Percentiles rank a stretch among this genome's conserved stretches.
These are phyloP conservation scores for Trichoderma sp. DNA, from an alignment of 2,329 filamentous ascomycete species.

Conservation along the genomic window DNA sequence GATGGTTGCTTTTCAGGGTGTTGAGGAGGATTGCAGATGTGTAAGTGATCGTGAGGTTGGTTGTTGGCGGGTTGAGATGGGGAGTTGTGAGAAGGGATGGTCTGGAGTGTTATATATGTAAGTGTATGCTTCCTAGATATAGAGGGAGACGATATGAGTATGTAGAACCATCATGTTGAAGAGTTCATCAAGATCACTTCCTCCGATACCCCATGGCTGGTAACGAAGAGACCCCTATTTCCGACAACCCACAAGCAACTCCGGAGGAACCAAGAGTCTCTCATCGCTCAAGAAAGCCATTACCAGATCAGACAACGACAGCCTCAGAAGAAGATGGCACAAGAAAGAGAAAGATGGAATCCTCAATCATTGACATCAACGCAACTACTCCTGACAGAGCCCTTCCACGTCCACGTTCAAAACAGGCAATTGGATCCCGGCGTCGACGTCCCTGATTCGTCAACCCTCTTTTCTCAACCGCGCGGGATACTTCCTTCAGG, in stretches of 20 bases:
- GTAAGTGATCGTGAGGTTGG: not conserved
- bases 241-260: not conserved
- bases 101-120: not conserved
- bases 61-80: not conserved
- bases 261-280: not conserved
- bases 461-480: not conserved
- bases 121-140: not conserved
- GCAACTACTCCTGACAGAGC: not conserved
- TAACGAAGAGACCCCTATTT: not conserved
- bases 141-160: no score
- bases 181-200: no score
- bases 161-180: no score
- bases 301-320: not conserved
- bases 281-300: not conserved
- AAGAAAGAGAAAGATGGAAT: not conserved
- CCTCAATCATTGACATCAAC: not conserved
- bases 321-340: not conserved
- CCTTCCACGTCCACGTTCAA: not conserved
- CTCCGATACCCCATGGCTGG: not conserved
- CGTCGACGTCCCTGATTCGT: constrained; percentile 12
- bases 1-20: not conserved
- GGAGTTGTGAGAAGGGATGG: not conserved
- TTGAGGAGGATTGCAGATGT: not conserved
- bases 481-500: constrained; percentile 4
- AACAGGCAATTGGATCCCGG: constrained; percentile 3